These are phyloP conservation scores for Fusarium hainanense DNA, from an alignment of 2,329 filamentous ascomycete genomes.

Conservation along the genomic window DNA sequence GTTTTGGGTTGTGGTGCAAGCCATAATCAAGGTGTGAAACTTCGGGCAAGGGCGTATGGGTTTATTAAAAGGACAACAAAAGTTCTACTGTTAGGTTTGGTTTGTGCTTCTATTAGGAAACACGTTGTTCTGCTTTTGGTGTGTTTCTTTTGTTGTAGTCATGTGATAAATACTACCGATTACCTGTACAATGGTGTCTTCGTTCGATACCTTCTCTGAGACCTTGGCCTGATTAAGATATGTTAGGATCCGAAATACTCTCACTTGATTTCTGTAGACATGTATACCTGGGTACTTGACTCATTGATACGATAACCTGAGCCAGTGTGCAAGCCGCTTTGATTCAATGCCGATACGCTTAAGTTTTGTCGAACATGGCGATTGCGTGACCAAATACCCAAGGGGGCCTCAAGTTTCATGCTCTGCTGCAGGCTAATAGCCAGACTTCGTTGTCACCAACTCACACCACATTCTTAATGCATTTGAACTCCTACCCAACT, in stretches of 20 bases:
- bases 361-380: too few relatives aligned
- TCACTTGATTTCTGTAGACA: neutral
- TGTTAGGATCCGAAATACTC: neutral
- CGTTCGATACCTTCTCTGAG: neutral
- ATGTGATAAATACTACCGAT: constrained; percentile 4
- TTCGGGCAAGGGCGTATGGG: constrained; percentile 35
- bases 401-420: neutral
- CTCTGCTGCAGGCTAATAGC: neutral
- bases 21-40: constrained; percentile 16
- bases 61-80: constrained; percentile 31
- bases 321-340: neutral
- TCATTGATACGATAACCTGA: neutral
- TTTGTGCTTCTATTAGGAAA: constrained; percentile 12
- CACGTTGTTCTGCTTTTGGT: neutral
- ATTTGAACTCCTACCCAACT: neutral
- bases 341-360: neutral
- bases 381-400: neutral
- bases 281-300: neutral
- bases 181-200: neutral
- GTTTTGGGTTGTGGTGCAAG: constrained; percentile 19
- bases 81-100: constrained; percentile 12
- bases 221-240: neutral
- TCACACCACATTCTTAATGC: neutral
- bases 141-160: constrained; percentile 7
- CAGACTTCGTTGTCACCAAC: neutral